Evolutionary conservation across 2,329 filamentous ascomycete species (phyloP).

Genomic region (Epichloe amarillans): DNA sequence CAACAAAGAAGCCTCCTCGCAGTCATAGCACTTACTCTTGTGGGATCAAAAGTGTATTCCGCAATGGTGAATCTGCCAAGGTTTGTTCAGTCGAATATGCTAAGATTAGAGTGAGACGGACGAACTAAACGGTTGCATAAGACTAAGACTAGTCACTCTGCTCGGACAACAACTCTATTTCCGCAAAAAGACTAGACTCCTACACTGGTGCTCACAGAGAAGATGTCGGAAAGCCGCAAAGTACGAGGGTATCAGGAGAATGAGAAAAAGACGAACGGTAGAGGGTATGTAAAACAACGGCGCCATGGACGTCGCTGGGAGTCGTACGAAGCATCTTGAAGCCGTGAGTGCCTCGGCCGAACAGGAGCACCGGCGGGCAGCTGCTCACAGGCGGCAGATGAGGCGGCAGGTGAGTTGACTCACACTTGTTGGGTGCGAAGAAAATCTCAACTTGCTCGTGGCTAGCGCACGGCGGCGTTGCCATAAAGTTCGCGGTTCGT

Average conservation of each 20-base stretch:
- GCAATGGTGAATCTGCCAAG: too few species aligned
- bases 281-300: background rate
- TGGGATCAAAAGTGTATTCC: too few species aligned
- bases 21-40: too few species aligned
- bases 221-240: too few species aligned
- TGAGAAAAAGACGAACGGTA: background rate
- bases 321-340: background rate
- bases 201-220: background rate
- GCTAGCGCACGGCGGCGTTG: background rate
- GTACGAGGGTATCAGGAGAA: too few species aligned
- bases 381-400: background rate
- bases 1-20: too few species aligned
- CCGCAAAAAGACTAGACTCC: too few species aligned
- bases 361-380: background rate
- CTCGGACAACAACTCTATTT: too few species aligned
- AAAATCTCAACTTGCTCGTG: background rate
- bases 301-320: background rate
- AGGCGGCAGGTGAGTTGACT: background rate
- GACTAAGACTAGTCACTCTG: too few species aligned
- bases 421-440: background rate
- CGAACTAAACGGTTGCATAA: too few species aligned
- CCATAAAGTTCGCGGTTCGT: background rate
- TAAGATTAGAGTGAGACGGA: too few species aligned
- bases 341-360: background rate
- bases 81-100: too few species aligned